Percentiles rank a stretch among this genome's conserved stretches.
Conservation (phyloP, 2,329 filamentous ascomycete species). For the Colletotrichum chrysophilum region DNA sequence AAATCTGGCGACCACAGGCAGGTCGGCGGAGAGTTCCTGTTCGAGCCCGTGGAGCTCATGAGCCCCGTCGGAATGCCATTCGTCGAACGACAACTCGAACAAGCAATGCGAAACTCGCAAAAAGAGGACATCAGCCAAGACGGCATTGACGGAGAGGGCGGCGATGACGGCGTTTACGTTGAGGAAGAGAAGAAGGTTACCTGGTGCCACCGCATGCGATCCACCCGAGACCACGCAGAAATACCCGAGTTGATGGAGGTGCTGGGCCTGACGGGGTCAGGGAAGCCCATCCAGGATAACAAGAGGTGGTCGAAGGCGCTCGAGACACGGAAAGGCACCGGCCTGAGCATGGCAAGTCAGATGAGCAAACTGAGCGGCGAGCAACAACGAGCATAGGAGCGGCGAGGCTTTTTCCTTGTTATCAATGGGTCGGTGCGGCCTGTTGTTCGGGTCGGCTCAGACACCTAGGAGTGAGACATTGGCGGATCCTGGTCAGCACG, state of each 20-base stretch:
- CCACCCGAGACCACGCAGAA: conserved; percentile 79
- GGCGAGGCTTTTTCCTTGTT: background rate
- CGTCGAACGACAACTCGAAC: conserved; percentile 34
- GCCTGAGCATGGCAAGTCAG: conserved; percentile 54
- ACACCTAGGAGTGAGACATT: background rate
- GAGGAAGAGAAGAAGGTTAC: conserved; percentile 65
- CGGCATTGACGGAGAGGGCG: conserved; percentile 14
- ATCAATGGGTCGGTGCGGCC: background rate
- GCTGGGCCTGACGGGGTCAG: conserved; percentile 58
- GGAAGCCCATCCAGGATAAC: conserved; percentile 39
- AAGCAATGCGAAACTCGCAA: conserved; percentile 11
- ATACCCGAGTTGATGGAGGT: conserved; percentile 69
- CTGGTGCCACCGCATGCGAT: conserved; percentile 85
- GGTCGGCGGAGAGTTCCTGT: conserved; percentile 81
- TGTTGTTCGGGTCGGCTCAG: background rate
- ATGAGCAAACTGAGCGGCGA: conserved; percentile 48
- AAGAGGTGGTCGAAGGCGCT: conserved; percentile 54
- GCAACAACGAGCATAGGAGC: conserved; percentile 4
- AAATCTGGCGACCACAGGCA: conserved; percentile 71
- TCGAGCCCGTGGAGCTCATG: conserved; percentile 58
- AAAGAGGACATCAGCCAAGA: conserved; percentile 9
- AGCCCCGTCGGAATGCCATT: conserved; percentile 51
- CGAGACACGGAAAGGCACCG: conserved; percentile 57
- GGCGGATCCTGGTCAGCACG: background rate
- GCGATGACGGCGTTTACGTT: conserved; percentile 28